Conservation (phyloP, 2,329 filamentous ascomycete genomes). For the Alternaria gansuensis region DNA sequence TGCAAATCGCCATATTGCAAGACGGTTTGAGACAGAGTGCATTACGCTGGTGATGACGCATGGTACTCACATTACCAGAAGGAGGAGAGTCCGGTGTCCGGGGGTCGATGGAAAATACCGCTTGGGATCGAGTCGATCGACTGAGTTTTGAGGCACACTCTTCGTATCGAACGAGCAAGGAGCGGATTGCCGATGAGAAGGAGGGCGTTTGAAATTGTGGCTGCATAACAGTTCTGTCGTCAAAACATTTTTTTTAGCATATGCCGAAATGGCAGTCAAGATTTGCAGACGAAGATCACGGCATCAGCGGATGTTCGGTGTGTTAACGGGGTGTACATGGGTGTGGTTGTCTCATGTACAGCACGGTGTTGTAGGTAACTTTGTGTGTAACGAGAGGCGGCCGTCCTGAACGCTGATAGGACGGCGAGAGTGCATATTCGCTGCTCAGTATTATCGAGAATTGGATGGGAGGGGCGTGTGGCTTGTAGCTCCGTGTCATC, state of each 20-base stretch:
- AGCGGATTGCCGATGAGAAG: constrained; percentile 5
- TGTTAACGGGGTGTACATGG: constrained; percentile 1
- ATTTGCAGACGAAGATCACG: background rate
- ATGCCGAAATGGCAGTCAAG: constrained; percentile 1
- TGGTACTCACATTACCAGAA: constrained; percentile 6
- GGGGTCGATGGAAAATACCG: constrained; percentile 17
- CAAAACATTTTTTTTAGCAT: constrained; percentile 8
- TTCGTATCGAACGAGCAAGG: constrained; percentile 16
- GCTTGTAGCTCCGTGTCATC: constrained; percentile 21
- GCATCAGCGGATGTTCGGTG: constrained; percentile 11
- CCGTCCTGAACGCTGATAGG: constrained; percentile 15
- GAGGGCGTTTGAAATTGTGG: constrained; percentile 7
- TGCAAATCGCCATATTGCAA: constrained; percentile 2
- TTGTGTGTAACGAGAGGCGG: constrained; percentile 17
- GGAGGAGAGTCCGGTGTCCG: constrained; percentile 15
- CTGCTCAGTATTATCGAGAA: constrained; percentile 9
- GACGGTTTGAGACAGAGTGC: constrained; percentile 17
- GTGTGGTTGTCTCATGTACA: constrained; percentile 16
- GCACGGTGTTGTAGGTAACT: constrained; percentile 7
- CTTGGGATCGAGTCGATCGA: constrained; percentile 9
- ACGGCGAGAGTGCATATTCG: constrained; percentile 7
- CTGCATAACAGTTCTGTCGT: constrained; percentile 12
- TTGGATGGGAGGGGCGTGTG: constrained; percentile 8
- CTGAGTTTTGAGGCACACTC: constrained; percentile 13
- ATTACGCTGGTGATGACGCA: constrained; percentile 27